Conservation (phyloP, 257 asterid genomes). For the Anisodus acutangulus region DNA sequence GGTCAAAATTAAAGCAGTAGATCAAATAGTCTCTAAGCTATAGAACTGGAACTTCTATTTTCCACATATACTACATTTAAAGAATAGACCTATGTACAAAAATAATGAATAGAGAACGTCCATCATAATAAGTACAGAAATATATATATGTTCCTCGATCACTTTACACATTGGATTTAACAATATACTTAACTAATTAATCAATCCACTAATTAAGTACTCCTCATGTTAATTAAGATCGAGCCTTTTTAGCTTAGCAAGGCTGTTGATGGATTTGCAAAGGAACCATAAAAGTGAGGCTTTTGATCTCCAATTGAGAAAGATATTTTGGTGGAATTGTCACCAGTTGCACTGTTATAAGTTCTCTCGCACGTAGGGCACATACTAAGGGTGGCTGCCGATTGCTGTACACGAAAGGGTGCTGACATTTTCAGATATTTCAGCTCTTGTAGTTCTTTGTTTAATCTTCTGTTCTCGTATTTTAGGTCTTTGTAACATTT, state of each 20-base stretch:
- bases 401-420: conserved; percentile 60
- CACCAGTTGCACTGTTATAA: conserved; percentile 47
- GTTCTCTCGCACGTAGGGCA: conserved; percentile 85
- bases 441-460: conserved; percentile 61
- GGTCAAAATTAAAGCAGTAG: neutral
- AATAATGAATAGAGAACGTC: conserved; percentile 36
- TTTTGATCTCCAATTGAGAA: conserved; percentile 54
- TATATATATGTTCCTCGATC: conserved; percentile 23
- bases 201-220: neutral
- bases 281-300: conserved; percentile 66
- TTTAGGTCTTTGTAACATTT: conserved; percentile 62
- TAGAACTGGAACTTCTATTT: conserved; percentile 1
- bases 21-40: neutral
- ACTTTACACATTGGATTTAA: neutral
- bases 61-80: neutral
- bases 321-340: conserved; percentile 48
- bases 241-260: conserved; percentile 24
- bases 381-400: conserved; percentile 86
- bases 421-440: conserved; percentile 44
- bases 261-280: conserved; percentile 64
- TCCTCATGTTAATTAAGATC: neutral
- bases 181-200: neutral
- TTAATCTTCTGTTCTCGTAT: conserved; percentile 64
- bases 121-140: neutral
- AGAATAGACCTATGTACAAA: conserved; percentile 16